Evolutionary conservation across 306 rosid genomes (phyloP).

Genomic region (Morella rubra): DNA sequence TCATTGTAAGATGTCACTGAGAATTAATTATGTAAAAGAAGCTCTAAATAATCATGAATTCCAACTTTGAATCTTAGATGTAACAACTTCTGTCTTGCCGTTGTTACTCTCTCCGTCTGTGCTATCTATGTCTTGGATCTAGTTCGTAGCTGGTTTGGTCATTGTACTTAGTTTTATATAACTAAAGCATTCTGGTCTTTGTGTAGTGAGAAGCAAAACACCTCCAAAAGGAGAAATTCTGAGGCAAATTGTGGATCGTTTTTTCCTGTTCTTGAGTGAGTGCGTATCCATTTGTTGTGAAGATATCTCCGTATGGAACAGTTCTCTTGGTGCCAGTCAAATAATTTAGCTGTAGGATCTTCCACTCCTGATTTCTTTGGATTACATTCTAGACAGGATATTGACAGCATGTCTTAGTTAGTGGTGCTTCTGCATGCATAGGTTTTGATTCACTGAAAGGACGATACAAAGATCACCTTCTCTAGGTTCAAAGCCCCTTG

Average conservation of each 20-base stretch:
- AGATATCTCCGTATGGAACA: not conserved
- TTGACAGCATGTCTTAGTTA: not conserved
- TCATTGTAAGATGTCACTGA: not conserved
- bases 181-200: too few species aligned
- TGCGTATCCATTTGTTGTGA: not conserved
- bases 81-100: not conserved
- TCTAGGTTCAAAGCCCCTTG: not conserved
- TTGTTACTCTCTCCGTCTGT: not conserved
- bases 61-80: not conserved
- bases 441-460: not conserved
- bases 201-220: not conserved
- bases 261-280: not conserved
- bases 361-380: not conserved
- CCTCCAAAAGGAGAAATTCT: not conserved
- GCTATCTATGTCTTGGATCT: not conserved
- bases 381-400: not conserved
- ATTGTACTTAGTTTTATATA: not conserved
- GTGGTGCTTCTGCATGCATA: not conserved
- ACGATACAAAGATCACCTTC: not conserved
- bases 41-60: not conserved
- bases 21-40: not conserved
- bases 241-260: not conserved
- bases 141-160: not conserved
- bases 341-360: constrained; percentile 3
- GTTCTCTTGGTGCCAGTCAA: not conserved